Evolutionary conservation across 352 stramenopile species (phyloP), one percentile per base, ranked within the genome.

Genomic region (Phytophthora litchii): DNA sequence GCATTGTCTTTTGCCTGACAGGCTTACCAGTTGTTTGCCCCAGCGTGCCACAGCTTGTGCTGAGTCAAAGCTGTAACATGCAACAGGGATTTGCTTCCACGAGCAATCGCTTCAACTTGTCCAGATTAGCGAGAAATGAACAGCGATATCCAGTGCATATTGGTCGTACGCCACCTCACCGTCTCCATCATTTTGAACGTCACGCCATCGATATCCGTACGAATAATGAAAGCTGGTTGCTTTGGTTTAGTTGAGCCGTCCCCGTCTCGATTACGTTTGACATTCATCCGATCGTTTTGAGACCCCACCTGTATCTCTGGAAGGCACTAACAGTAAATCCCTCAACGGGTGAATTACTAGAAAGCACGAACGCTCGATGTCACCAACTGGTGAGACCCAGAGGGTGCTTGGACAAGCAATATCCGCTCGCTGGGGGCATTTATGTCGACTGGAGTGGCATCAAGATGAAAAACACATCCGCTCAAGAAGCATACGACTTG

Each of bases 401-500:
- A 34, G 36, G 14, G 36, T 42, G 36, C 36, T 40, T 38, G 25
- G 8, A 49, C 17, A 46, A 29, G 37, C 38, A 58, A 31, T 25
- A 58, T 16, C 25, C 17, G 38, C 21, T 38, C 7, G 14, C 29
- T 17, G 36, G 44, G 20, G n/a, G 35, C 44, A 45, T 64, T 52
- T 57, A 47, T 64, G 46, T 57, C 36, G 45, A 60, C 25, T 49
- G 36, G 25, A 63, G 54, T 63, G 54, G 58, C 50, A 62, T 62
- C 58, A 56, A 56, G 50, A 62, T 56, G 58, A 35, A 40, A 5
- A 43, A 17, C 58, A 66, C 27, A 66, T 66, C 58, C 35, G 29
- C 29, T 34, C 29, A 1, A 34, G 42, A 40, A 45, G 13, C 35
- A 55, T 21, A 47, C 32, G 50, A 37, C 51, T 45, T 51, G 32